A percentile compares a stretch with the other conserved stretches of the same genome.
Conservation (phyloP, 495 filamentous ascomycete genomes). For the Podospora pseudopauciseta region DNA sequence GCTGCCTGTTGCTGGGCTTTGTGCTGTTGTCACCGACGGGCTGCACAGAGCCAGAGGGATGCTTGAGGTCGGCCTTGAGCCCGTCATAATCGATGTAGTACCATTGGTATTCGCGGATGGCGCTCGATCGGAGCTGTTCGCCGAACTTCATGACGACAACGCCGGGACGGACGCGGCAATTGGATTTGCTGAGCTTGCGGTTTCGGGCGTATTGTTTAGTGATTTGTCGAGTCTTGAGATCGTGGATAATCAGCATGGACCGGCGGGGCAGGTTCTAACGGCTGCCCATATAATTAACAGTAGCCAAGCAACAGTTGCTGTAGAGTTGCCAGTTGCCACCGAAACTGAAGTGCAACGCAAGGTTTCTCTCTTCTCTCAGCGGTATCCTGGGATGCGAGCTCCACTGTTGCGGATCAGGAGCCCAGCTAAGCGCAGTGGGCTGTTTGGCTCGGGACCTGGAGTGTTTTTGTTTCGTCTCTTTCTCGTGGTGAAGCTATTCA, state of each 20-base stretch:
- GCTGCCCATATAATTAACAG: background rate
- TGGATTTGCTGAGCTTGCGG: constrained; percentile 17
- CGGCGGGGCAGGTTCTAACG: constrained; percentile 11
- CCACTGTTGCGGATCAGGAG: background rate
- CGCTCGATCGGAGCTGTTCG: constrained; percentile 86
- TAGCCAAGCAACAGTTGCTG: constrained; percentile 6
- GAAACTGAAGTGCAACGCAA: background rate
- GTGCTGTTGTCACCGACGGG: constrained; percentile 19
- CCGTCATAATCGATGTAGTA: constrained; percentile 97
- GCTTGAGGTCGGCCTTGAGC: constrained; percentile 83
- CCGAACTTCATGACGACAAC: constrained; percentile 76
- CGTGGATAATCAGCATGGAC: constrained; percentile 49
- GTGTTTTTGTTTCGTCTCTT: background rate
- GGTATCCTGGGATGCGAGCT: background rate
- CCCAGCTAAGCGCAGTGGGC: background rate
- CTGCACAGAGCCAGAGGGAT: constrained; percentile 53
- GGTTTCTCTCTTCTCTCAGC: background rate
- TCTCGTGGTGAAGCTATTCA: background rate
- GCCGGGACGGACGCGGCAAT: constrained; percentile 36
- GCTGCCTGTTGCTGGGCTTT: constrained; percentile 26
- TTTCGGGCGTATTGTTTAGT: constrained; percentile 32
- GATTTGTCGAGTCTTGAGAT: constrained; percentile 38
- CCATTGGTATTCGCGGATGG: constrained; percentile 92
- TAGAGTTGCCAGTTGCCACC: constrained; percentile 1
- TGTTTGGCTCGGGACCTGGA: background rate